A percentile compares a stretch with the other conserved stretches of the same genome.
phyloP scores from a whole-genome alignment of 192 early-diverging fungal genomes.

The Linnemannia schmuckeri region DNA sequence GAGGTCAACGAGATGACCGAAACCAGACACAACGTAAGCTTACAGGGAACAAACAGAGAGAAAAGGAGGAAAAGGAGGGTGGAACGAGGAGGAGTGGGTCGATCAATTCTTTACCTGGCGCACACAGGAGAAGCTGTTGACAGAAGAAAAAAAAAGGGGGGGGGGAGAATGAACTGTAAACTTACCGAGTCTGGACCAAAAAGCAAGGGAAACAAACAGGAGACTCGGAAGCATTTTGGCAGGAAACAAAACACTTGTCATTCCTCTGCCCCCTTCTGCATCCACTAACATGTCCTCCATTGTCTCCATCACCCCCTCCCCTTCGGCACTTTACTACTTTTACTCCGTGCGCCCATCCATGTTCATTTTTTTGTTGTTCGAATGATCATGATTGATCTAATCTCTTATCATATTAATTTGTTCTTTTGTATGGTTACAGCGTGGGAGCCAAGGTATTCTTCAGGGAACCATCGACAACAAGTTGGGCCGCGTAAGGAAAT shows the following conservation, averaged over 20 bases:
- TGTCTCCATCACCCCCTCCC: background rate
- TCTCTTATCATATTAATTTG: background rate
- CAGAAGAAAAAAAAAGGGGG: background rate
- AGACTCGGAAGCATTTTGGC: background rate
- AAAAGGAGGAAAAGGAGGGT: background rate
- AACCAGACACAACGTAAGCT: slow-evolving; percentile 13
- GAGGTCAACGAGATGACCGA: slow-evolving; percentile 41
- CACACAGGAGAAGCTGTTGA: background rate
- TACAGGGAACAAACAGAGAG: background rate
- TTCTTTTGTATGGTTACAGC: background rate
- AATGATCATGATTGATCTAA: background rate
- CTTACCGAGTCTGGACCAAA: background rate
- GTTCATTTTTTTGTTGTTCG: background rate
- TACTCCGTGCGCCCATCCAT: background rate
- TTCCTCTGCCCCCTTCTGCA: background rate
- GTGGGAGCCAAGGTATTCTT: background rate
- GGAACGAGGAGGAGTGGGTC: background rate
- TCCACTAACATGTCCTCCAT: background rate
- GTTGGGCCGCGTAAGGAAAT: background rate
- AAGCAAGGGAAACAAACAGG: background rate
- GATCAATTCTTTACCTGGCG: background rate
- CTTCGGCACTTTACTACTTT: background rate
- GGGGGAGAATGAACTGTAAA: background rate
- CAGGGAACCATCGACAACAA: slow-evolving; percentile 4
- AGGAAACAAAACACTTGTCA: background rate